These are phyloP conservation scores for Mucor racemosus DNA, from an alignment of 371 early-diverging fungal genomes.

Conservation along the genomic window DNA sequence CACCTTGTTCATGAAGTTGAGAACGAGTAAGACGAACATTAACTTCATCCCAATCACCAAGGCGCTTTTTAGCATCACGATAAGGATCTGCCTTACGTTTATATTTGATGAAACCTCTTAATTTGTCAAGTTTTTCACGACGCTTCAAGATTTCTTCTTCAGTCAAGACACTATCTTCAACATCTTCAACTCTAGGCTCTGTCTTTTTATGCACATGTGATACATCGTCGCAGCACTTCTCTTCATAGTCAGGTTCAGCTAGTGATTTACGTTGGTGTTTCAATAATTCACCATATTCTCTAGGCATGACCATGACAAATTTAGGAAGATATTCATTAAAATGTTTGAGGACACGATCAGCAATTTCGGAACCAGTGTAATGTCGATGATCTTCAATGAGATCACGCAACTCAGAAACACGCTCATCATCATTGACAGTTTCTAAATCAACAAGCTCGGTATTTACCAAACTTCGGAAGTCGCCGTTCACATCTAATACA, in stretches of 20 bases:
- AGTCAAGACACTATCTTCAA: conserved; percentile 88
- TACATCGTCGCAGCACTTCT: conserved; percentile 33
- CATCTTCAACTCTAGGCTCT: conserved; percentile 73
- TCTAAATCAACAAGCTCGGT: conserved; percentile 90
- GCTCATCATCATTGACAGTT: conserved; percentile 76
- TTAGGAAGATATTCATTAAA: conserved; percentile 73
- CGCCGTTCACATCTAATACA: conserved; percentile 66
- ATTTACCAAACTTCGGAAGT: conserved; percentile 75
- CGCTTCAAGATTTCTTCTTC: conserved; percentile 71
- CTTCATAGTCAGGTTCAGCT: conserved; percentile 36
- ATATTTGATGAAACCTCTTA: conserved; percentile 94
- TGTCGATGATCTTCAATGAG: conserved; percentile 82
- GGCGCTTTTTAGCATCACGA: conserved; percentile 81
- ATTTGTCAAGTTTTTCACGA: conserved; percentile 71
- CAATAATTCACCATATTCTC: conserved; percentile 84
- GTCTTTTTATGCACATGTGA: conserved; percentile 23
- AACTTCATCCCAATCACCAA: conserved; percentile 93
- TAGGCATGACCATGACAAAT: conserved; percentile 93
- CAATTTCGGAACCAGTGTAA: conserved; percentile 83
- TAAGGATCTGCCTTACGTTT: conserved; percentile 85
- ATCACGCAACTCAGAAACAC: conserved; percentile 73
- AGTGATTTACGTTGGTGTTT: conserved; percentile 59
- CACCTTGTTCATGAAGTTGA: conserved; percentile 89
- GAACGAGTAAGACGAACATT: conserved; percentile 77
- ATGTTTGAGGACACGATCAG: conserved; percentile 70